These are phyloP conservation scores for Aspergillus panamensis DNA, from an alignment of 495 filamentous ascomycete species.

Conservation along the genomic window DNA sequence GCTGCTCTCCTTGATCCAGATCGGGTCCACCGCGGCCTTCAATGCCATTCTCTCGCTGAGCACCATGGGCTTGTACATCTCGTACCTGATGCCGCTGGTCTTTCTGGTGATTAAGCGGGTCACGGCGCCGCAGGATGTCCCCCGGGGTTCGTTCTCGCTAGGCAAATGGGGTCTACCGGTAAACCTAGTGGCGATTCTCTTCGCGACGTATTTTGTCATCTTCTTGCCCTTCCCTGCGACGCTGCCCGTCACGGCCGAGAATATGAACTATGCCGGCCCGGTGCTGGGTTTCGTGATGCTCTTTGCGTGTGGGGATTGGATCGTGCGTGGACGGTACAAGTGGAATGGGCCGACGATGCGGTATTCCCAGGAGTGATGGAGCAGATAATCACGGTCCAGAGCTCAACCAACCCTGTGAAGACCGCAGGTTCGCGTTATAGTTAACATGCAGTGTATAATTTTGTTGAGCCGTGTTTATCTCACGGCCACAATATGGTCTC, in stretches of 20 bases:
- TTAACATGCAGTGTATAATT: not conserved
- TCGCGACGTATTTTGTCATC: constrained; percentile 38
- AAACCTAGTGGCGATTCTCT: constrained; percentile 43
- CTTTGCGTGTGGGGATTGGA: constrained; percentile 40
- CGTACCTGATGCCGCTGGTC: constrained; percentile 48
- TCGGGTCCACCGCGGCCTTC: constrained; percentile 47
- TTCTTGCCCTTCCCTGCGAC: constrained; percentile 45
- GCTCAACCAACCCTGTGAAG: no score
- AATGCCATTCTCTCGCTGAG: constrained; percentile 49
- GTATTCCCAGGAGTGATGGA: constrained; percentile 18
- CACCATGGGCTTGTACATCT: constrained; percentile 46
- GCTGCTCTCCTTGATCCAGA: constrained; percentile 50
- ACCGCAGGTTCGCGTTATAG: not conserved
- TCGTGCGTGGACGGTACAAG: constrained; percentile 36
- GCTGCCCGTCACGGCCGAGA: constrained; percentile 37
- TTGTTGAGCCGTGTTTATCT: not conserved
- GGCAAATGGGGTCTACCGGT: constrained; percentile 35
- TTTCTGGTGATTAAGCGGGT: constrained; percentile 36
- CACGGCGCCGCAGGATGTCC: constrained; percentile 25
- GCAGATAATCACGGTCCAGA: no score
- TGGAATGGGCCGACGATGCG: constrained; percentile 30
- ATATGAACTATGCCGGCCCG: constrained; percentile 46
- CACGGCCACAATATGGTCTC: no score
- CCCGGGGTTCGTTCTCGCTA: constrained; percentile 30
- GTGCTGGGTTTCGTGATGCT: constrained; percentile 39